Evolutionary conservation across 371 early-diverging fungal species (phyloP).

Genomic region (Haplosporangium sp.): DNA sequence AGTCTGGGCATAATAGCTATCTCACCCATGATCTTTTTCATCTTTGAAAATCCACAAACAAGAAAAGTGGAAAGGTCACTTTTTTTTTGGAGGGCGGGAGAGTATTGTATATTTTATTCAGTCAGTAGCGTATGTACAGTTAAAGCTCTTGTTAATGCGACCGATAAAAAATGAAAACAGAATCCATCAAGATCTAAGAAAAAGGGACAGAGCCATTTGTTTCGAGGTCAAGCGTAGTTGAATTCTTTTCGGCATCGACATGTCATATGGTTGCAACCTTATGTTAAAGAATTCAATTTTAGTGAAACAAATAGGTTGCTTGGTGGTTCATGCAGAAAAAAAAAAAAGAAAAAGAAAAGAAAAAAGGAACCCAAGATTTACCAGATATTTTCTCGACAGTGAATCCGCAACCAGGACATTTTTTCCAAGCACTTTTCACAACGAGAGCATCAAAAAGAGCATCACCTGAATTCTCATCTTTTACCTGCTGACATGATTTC

Average conservation of each 20-base stretch:
- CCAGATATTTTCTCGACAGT: slow-evolving; percentile 25
- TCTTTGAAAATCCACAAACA: no score
- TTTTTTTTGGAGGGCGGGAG: no score
- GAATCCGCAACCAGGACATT: slow-evolving; percentile 21
- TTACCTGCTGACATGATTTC: slow-evolving; percentile 15
- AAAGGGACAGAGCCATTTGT: slow-evolving; percentile 11
- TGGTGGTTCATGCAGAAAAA: no score
- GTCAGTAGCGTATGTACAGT: no score
- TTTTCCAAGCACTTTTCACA: slow-evolving; percentile 12
- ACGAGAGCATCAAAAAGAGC: slow-evolving; percentile 16
- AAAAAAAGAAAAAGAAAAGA: no score
- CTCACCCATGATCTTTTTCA: no score
- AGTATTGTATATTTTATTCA: no score
- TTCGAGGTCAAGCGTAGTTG: slow-evolving; percentile 15
- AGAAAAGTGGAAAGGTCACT: no score
- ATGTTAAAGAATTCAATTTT: not conserved
- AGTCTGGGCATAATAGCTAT: no score
- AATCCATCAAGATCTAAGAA: not conserved
- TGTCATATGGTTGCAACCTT: slow-evolving; percentile 41
- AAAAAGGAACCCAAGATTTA: not conserved
- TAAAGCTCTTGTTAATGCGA: no score
- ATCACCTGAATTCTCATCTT: slow-evolving; percentile 1
- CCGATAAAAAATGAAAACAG: no score
- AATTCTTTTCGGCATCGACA: slow-evolving; percentile 27
- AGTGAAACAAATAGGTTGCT: no score